phyloP scores from a whole-genome alignment of 2,329 filamentous ascomycete genomes.

The Clarireedia homoeocarpa region DNA sequence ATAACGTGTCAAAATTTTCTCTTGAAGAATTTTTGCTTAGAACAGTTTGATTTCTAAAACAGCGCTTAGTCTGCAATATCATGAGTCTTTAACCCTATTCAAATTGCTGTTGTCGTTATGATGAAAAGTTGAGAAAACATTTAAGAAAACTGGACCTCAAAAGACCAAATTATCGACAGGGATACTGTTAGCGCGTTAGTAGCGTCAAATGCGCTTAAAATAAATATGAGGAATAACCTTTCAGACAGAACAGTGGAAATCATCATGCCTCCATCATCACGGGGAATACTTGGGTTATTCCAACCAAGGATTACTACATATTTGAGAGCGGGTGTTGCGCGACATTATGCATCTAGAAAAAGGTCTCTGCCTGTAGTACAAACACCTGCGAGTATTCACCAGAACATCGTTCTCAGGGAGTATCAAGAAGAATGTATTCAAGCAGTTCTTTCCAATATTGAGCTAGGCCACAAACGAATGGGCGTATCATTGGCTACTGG shows the following conservation, averaged over 20 bases:
- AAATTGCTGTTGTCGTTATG: no score
- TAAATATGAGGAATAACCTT: background rate
- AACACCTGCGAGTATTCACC: slow-evolving; percentile 3
- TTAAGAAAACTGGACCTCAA: no score
- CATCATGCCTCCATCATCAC: slow-evolving; percentile 27
- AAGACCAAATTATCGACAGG: no score
- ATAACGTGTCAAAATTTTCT: slow-evolving; percentile 10
- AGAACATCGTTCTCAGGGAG: slow-evolving; percentile 55
- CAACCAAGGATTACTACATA: background rate
- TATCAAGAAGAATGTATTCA: slow-evolving; percentile 92
- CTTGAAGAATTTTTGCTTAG: background rate
- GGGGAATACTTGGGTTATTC: slow-evolving; percentile 14
- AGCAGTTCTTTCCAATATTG: slow-evolving; percentile 63
- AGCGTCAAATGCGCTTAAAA: slow-evolving; percentile 2
- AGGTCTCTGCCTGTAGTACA: background rate
- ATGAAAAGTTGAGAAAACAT: no score
- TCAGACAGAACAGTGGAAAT: background rate
- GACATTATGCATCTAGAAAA: slow-evolving; percentile 13
- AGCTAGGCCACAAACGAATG: slow-evolving; percentile 66
- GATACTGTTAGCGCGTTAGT: background rate
- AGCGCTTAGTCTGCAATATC: no score
- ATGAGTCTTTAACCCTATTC: no score
- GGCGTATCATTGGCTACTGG: slow-evolving; percentile 84
- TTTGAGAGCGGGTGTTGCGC: background rate
- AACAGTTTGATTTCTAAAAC: no score